phyloP scores from a whole-genome alignment of 2,329 filamentous ascomycete species.

The Venturia oleaginea region DNA sequence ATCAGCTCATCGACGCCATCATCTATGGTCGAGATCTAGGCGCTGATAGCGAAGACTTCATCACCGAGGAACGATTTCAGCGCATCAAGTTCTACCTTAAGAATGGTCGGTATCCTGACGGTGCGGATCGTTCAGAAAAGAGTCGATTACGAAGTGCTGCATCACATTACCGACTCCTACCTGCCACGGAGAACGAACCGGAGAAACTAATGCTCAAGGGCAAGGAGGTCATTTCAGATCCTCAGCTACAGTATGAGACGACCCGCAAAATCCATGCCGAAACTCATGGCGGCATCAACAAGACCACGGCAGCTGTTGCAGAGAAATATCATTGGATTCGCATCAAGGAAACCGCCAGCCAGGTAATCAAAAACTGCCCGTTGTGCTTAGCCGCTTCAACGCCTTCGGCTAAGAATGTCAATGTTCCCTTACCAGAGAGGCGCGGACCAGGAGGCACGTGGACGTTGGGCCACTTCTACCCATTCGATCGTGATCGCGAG shows the following conservation, averaged over 20 bases:
- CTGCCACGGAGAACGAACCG: conserved; percentile 33
- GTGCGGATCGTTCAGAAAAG: conserved; percentile 91
- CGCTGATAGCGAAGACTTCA: conserved; percentile 66
- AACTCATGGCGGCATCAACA: conserved; percentile 91
- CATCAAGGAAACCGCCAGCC: conserved; percentile 94
- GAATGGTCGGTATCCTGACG: conserved; percentile 84
- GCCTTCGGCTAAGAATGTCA: not conserved
- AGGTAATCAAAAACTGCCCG: conserved; percentile 83
- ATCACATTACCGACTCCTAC: conserved; percentile 81
- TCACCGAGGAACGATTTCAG: conserved; percentile 94
- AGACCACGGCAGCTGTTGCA: conserved; percentile 88
- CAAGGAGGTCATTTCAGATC: conserved; percentile 92
- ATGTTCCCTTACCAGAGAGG: not conserved
- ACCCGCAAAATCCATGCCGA: conserved; percentile 65
- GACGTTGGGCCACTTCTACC: not conserved
- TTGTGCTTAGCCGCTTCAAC: conserved; percentile 47
- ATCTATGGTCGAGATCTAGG: conserved; percentile 53
- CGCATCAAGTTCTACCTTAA: conserved; percentile 98
- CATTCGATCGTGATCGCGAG: conserved; percentile 4
- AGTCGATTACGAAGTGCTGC: conserved; percentile 81
- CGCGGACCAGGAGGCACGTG: not conserved
- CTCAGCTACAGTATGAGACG: conserved; percentile 82
- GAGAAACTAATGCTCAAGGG: conserved; percentile 94
- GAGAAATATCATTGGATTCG: conserved; percentile 95
- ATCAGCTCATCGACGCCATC: conserved; percentile 41